A percentile compares a stretch with the other conserved stretches of the same genome.
Evolutionary conservation across 176 grass and related monocot genomes (phyloP).

Genomic region (Luzula sylvatica): DNA sequence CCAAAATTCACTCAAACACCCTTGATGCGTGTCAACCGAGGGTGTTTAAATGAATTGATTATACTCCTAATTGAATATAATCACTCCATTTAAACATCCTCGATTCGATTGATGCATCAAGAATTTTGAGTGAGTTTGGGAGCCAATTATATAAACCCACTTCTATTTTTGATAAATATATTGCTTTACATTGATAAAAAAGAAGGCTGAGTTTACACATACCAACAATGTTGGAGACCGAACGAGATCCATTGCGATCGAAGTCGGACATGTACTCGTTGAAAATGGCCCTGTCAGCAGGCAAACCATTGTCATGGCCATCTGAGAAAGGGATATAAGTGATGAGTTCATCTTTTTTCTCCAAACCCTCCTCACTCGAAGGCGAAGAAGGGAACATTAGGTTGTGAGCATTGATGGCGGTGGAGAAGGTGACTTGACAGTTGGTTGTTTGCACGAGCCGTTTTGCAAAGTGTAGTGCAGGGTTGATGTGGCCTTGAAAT

Average conservation of each 20-base stretch:
- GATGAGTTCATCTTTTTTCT: not conserved
- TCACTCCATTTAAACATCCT: too few relatives aligned
- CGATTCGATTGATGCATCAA: too few relatives aligned
- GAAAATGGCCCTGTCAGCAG: not conserved
- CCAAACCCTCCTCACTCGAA: slow-evolving; percentile 13
- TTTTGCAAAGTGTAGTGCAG: slow-evolving; percentile 49
- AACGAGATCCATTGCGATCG: slow-evolving; percentile 16
- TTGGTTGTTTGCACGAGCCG: slow-evolving; percentile 5
- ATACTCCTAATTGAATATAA: too few relatives aligned
- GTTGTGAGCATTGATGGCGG: slow-evolving; percentile 20
- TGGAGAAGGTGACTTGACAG: slow-evolving; percentile 48
- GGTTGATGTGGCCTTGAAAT: slow-evolving; percentile 59
- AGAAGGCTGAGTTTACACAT: not conserved
- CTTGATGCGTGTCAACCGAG: too few relatives aligned
- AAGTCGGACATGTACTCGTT: slow-evolving; percentile 26
- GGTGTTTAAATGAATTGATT: too few relatives aligned
- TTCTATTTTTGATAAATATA: not conserved
- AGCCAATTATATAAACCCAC: too few relatives aligned
- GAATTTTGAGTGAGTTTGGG: too few relatives aligned
- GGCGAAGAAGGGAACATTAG: slow-evolving; percentile 36
- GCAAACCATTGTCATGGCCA: slow-evolving; percentile 4
- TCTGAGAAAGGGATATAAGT: not conserved
- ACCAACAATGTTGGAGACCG: not conserved
- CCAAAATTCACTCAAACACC: too few relatives aligned
- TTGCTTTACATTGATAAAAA: not conserved